phyloP scores from a whole-genome alignment of 2,329 filamentous ascomycete genomes.

The Aspergillus chevalieri region DNA sequence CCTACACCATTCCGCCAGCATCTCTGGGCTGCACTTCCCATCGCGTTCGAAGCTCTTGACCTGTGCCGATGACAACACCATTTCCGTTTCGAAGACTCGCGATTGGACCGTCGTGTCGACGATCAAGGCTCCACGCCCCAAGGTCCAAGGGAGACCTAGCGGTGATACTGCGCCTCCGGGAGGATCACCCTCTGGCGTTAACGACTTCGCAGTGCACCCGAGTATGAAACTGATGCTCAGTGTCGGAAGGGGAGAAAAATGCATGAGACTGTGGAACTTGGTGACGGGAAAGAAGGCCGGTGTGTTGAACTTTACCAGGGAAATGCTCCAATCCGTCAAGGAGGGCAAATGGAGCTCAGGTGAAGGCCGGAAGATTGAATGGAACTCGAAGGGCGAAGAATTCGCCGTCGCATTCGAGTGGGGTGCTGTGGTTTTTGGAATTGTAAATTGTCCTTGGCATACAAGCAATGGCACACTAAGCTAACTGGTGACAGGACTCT shows the following conservation, averaged over 20 bases:
- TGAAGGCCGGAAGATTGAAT: slow-evolving; percentile 75
- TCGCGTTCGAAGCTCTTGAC: slow-evolving; percentile 80
- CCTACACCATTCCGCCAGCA: slow-evolving; percentile 75
- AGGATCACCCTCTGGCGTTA: slow-evolving; percentile 78
- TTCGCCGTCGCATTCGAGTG: slow-evolving; percentile 87
- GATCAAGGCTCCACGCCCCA: slow-evolving; percentile 83
- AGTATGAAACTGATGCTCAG: slow-evolving; percentile 96
- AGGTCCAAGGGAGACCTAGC: slow-evolving; percentile 70
- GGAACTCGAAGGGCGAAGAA: slow-evolving; percentile 71
- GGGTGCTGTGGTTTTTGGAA: slow-evolving; percentile 76
- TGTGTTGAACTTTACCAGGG: slow-evolving; percentile 74
- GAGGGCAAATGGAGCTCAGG: slow-evolving; percentile 72
- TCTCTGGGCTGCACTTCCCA: slow-evolving; percentile 76
- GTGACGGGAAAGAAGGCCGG: slow-evolving; percentile 95
- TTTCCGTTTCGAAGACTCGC: slow-evolving; percentile 77
- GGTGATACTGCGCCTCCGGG: slow-evolving; percentile 84
- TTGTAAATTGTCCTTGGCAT: slow-evolving; percentile 42
- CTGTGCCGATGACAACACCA: slow-evolving; percentile 83
- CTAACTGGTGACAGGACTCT: slow-evolving; percentile 52
- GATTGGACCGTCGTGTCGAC: slow-evolving; percentile 85
- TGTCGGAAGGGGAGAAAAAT: slow-evolving; percentile 80
- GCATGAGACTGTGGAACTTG: slow-evolving; percentile 92
- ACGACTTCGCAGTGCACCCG: slow-evolving; percentile 91
- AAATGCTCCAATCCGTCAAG: slow-evolving; percentile 66
- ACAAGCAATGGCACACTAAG: not conserved